phyloP scores from a whole-genome alignment of 768 basidiomycete species.

The Hygrocybe punicea region DNA sequence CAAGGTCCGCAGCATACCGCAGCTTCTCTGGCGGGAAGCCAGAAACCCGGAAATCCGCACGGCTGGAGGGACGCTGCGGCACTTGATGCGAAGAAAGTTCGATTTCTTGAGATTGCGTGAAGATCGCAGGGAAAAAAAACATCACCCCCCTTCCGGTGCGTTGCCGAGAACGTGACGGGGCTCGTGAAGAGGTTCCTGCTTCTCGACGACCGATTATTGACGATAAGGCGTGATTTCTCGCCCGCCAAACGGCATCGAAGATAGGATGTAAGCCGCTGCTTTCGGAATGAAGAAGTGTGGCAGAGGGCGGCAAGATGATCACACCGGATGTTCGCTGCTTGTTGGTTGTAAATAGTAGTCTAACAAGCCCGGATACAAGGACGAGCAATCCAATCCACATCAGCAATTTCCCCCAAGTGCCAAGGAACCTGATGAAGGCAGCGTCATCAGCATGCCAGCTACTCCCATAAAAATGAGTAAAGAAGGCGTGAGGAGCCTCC shows the following conservation, averaged over 20 bases:
- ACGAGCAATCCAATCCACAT: constrained; percentile 82
- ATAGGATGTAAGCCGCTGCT: constrained; percentile 45
- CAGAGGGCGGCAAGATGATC: constrained; percentile 39
- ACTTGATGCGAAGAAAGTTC: constrained; percentile 31
- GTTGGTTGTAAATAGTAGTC: constrained; percentile 52
- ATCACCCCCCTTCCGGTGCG: constrained; percentile 56
- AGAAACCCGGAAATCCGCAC: constrained; percentile 9
- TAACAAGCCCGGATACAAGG: constrained; percentile 65
- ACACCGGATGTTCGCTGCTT: constrained; percentile 48
- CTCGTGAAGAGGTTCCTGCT: constrained; percentile 39
- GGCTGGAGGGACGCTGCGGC: neutral
- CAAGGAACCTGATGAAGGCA: constrained; percentile 92
- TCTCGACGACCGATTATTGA: constrained; percentile 44
- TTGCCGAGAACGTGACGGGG: constrained; percentile 47
- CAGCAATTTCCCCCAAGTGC: constrained; percentile 78
- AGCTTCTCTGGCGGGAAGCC: constrained; percentile 47
- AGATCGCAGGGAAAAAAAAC: constrained; percentile 81
- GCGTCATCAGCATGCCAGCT: constrained; percentile 99
- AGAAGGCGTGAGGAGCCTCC: constrained; percentile 89
- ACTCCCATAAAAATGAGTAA: constrained; percentile 96
- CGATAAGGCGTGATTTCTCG: constrained; percentile 51
- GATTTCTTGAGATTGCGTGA: constrained; percentile 51
- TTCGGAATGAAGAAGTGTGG: constrained; percentile 34
- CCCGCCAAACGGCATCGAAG: constrained; percentile 51
- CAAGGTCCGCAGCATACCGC: constrained; percentile 35